Evolutionary conservation across 1,139 yeast genomes (phyloP), one percentile per base, ranked within the genome.

Genomic region (Taiozyma sp.): DNA sequence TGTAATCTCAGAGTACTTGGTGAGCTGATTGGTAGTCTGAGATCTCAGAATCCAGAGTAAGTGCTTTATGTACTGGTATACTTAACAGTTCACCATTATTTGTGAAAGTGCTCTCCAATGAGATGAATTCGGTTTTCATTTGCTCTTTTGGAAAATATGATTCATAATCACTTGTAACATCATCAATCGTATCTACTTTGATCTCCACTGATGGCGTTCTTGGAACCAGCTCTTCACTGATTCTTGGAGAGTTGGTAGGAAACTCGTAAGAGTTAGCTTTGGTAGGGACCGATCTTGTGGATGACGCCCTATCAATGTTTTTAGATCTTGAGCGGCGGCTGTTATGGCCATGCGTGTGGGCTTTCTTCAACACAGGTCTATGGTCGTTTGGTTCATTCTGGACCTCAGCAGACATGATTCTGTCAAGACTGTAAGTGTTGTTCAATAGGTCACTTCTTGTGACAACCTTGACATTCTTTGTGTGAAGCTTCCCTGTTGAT

Each of bases 381-480:
- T 19, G 3, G 24, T 2, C 13, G 9, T 34, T 13, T n/a, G 21
- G 9, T 16, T 21, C 41, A 11, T 16, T 22, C 1, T 9, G 19
- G 19, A 14, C 39, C 6, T 14, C 19, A 16, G 19, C 9, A n/a
- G 39, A 35, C 21, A 35, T n/a, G 9, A 35, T 35, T 35, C 39
- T 35, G 10, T 51, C 52, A 19, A 55, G 41, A 19, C 52, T 47
- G 46, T 54, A 56, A 2, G 45, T 55, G 30, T 56, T 57, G 37
- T 55, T 52, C n/a, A 58, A 22, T 6, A 59, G 37, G 46, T 60
- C 63, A 44, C 56, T 56, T 43, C 63, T 53, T 1, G 49, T 50
- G 10, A 46, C 45, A 22, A 50, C 51, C n/a, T 42, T 47, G 44
- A 48, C 32, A 19, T 47, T 46, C 29, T 47, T 52, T n/a, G 44